Conservation (phyloP, 2,329 filamentous ascomycete genomes). For the Phoma sp. region DNA sequence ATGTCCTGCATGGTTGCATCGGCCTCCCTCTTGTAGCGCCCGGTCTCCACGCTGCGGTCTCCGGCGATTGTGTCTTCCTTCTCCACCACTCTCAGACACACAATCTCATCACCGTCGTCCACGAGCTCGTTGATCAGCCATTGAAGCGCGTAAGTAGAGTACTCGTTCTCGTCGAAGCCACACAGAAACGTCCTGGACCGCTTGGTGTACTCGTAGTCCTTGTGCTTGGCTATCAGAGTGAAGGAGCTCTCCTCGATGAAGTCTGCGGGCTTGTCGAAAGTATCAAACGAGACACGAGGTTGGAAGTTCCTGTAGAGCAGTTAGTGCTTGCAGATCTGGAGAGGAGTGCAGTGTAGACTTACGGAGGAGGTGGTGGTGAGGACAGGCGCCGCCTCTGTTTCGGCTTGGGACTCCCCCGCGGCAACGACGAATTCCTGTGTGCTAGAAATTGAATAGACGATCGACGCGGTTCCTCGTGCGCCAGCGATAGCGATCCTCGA, state of each 20-base stretch:
- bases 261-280: conserved; percentile 71
- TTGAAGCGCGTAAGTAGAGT: conserved; percentile 89
- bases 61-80: conserved; percentile 75
- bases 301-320: conserved; percentile 62
- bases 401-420: conserved; percentile 42
- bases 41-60: conserved; percentile 66
- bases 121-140: conserved; percentile 93
- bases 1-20: conserved; percentile 76
- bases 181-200: conserved; percentile 88
- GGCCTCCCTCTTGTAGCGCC: conserved; percentile 78
- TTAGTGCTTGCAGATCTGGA: conserved; percentile 6
- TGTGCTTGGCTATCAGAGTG: conserved; percentile 84
- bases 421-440: conserved; percentile 39
- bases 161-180: conserved; percentile 87
- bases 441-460: conserved; percentile 49
- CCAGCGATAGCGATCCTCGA: conserved; percentile 21
- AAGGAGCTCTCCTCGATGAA: conserved; percentile 67
- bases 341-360: conserved; percentile 27
- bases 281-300: conserved; percentile 75
- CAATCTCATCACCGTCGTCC: conserved; percentile 91
- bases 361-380: conserved; percentile 52
- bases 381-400: conserved; percentile 46
- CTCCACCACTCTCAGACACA: conserved; percentile 87
- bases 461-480: conserved; percentile 42
- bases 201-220: conserved; percentile 80